Evolutionary conservation across 2,329 filamentous ascomycete genomes (phyloP).

Genomic region (Decorospora gaudefroyi): DNA sequence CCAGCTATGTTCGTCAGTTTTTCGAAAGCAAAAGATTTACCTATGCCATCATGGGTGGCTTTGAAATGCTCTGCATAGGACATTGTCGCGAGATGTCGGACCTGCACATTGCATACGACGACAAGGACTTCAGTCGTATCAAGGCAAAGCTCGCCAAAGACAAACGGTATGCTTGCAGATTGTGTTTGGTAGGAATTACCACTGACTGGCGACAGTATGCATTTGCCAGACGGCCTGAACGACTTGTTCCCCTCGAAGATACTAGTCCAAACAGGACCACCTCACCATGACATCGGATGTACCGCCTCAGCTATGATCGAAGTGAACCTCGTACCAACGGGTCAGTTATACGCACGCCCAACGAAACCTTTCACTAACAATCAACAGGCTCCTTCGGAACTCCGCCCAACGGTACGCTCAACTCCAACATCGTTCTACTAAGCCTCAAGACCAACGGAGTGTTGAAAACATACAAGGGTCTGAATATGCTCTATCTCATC

Average conservation of each 20-base stretch:
- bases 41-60: slow-evolving; percentile 38
- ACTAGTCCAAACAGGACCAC: slow-evolving; percentile 40
- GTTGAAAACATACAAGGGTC: slow-evolving; percentile 31
- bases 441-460: slow-evolving; percentile 31
- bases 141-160: slow-evolving; percentile 36
- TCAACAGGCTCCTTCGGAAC: slow-evolving; percentile 33
- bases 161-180: slow-evolving; percentile 26
- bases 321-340: slow-evolving; percentile 39
- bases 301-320: slow-evolving; percentile 35
- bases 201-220: slow-evolving; percentile 33
- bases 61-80: slow-evolving; percentile 42
- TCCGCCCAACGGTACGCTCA: slow-evolving; percentile 31
- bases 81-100: slow-evolving; percentile 38
- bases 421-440: slow-evolving; percentile 34
- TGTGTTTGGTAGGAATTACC: too few species aligned
- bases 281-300: slow-evolving; percentile 35
- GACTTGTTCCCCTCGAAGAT: slow-evolving; percentile 38
- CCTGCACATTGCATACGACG: slow-evolving; percentile 43
- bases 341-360: slow-evolving; percentile 16
- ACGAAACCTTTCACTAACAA: slow-evolving; percentile 9
- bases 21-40: slow-evolving; percentile 42
- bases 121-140: slow-evolving; percentile 36
- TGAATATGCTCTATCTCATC: slow-evolving; percentile 40
- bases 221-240: slow-evolving; percentile 38
- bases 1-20: slow-evolving; percentile 32